A percentile compares a stretch with the other conserved stretches of the same genome.
Conservation (phyloP, 2,329 filamentous ascomycete genomes). For the Karstenula rhodostoma region DNA sequence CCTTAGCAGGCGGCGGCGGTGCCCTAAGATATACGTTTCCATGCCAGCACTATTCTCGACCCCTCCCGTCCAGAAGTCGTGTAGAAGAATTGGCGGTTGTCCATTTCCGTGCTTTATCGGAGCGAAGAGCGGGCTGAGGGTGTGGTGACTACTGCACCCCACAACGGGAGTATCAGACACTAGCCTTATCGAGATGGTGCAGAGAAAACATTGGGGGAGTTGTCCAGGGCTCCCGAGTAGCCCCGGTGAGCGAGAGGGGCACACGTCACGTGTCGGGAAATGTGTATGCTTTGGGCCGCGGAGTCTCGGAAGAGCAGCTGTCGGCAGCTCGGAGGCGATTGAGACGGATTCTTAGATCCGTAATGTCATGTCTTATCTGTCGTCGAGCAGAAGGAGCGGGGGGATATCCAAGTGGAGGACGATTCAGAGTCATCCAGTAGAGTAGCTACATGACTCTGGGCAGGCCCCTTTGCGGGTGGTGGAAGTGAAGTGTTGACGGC, state of each 20-base stretch:
- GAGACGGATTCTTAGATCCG: constrained; percentile 19
- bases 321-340: constrained; percentile 18
- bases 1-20: neutral
- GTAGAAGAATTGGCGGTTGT: constrained; percentile 22
- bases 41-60: constrained; percentile 16
- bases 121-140: constrained; percentile 14
- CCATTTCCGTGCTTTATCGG: constrained; percentile 23
- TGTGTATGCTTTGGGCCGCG: constrained; percentile 15
- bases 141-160: constrained; percentile 21
- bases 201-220: constrained; percentile 2
- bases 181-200: constrained; percentile 11
- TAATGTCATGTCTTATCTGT: neutral
- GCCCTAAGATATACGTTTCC: constrained; percentile 18
- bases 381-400: neutral
- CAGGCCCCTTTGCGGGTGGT: neutral
- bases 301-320: constrained; percentile 17
- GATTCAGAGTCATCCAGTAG: neutral
- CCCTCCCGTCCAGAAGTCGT: constrained; percentile 14
- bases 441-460: neutral
- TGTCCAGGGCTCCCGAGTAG: constrained; percentile 24
- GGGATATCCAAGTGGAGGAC: neutral
- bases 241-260: constrained; percentile 26
- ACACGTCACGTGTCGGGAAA: constrained; percentile 14
- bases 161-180: constrained; percentile 18
- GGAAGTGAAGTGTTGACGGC: neutral